Evolutionary conservation across 805 yeast genomes (phyloP).

Genomic region (Candida krabiensis): DNA sequence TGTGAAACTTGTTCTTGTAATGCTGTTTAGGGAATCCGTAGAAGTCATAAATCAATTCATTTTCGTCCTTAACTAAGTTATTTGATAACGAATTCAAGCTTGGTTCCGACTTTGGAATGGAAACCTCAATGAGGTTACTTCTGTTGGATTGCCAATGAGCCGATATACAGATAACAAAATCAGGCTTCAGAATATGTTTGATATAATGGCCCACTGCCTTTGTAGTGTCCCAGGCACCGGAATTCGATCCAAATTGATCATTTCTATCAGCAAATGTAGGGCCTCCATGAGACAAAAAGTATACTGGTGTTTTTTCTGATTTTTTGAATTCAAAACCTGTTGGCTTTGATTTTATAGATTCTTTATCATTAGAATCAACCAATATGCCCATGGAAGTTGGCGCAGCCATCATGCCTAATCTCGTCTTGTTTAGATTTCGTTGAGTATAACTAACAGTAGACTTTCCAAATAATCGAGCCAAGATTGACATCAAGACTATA

Average conservation of each 20-base stretch:
- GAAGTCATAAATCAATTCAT: slow-evolving; percentile 70
- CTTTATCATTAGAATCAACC: no score
- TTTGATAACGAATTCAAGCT: slow-evolving; percentile 13
- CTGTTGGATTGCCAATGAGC: slow-evolving; percentile 73
- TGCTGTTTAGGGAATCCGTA: slow-evolving; percentile 67
- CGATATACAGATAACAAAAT: slow-evolving; percentile 62
- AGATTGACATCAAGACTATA: slow-evolving; percentile 17
- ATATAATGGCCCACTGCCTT: slow-evolving; percentile 53
- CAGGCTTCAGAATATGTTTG: slow-evolving; percentile 53
- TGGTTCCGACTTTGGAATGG: slow-evolving; percentile 35
- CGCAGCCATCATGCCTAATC: no score
- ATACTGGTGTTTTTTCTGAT: slow-evolving; percentile 46
- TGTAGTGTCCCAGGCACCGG: slow-evolving; percentile 59
- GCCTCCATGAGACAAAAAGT: slow-evolving; percentile 80
- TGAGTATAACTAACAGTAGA: slow-evolving; percentile 1
- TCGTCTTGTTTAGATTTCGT: background rate
- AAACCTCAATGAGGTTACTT: slow-evolving; percentile 46
- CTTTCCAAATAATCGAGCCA: slow-evolving; percentile 3
- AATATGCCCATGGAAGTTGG: no score
- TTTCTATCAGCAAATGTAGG: slow-evolving; percentile 69
- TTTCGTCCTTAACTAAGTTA: slow-evolving; percentile 35
- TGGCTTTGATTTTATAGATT: slow-evolving; percentile 6
- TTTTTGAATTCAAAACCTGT: slow-evolving; percentile 11
- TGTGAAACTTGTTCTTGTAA: slow-evolving; percentile 63
- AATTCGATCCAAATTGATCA: slow-evolving; percentile 48